A percentile compares a stretch with the other conserved stretches of the same genome.
Conservation (phyloP, 106 monocot genomes). For the Acorus gramineus region DNA sequence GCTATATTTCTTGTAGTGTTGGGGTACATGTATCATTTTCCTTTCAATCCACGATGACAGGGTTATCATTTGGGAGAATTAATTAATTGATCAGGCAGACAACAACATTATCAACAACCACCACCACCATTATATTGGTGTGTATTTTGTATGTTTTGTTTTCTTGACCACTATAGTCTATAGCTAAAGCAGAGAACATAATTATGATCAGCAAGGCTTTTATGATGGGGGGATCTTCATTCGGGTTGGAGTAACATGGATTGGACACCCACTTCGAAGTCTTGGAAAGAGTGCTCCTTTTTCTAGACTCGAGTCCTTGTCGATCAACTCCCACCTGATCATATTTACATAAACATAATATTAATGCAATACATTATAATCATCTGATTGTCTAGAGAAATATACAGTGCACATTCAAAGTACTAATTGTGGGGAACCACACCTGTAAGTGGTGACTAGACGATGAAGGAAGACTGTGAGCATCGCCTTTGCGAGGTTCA, state of each 20-base stretch:
- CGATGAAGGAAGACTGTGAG: conserved; percentile 73
- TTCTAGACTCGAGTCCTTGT: conserved; percentile 41
- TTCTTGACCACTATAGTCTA: too few species aligned
- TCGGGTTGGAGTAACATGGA: conserved; percentile 14
- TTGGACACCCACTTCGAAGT: conserved; percentile 65
- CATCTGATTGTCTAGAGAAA: neutral
- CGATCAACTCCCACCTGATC: conserved; percentile 61
- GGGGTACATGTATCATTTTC: too few species aligned
- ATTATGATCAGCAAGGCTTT: too few species aligned
- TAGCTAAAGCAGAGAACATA: too few species aligned
- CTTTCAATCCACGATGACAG: too few species aligned
- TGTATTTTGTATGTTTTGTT: too few species aligned
- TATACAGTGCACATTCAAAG: neutral
- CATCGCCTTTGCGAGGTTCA: conserved; percentile 81
- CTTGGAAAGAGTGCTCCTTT: conserved; percentile 71
- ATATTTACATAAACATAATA: neutral
- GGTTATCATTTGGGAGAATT: too few species aligned
- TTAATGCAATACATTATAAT: neutral
- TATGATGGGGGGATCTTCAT: too few species aligned
- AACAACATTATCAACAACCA: too few species aligned
- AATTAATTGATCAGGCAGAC: too few species aligned
- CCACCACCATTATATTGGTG: too few species aligned
- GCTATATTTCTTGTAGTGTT: too few species aligned
- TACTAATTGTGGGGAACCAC: neutral
- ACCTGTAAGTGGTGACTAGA: conserved; percentile 64